Evolutionary conservation across 2,329 filamentous ascomycete genomes (phyloP).

Genomic region (Neopestalotiopsis sp.): DNA sequence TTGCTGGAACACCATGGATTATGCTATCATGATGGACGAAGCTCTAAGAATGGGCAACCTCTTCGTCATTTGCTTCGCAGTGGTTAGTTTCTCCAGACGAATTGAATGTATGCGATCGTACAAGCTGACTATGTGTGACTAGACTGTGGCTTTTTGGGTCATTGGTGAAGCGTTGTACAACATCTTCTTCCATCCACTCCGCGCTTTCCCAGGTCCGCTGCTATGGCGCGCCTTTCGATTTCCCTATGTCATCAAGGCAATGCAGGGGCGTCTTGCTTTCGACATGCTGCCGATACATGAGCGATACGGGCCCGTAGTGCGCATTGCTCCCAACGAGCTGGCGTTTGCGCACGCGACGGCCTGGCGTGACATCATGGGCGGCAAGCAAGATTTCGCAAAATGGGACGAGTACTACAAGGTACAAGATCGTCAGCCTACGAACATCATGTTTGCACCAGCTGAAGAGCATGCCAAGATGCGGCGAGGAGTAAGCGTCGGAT

Average conservation of each 20-base stretch:
- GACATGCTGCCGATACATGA: constrained; percentile 36
- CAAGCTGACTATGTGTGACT: neutral
- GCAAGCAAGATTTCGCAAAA: constrained; percentile 16
- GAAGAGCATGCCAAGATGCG: constrained; percentile 16
- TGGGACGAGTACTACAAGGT: constrained; percentile 13
- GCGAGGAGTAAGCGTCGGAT: neutral
- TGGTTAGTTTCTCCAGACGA: neutral
- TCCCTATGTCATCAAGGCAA: constrained; percentile 4
- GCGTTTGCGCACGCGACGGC: constrained; percentile 36
- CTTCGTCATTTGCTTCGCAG: neutral
- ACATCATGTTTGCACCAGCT: constrained; percentile 16
- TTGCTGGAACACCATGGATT: neutral
- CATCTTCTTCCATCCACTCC: constrained; percentile 15
- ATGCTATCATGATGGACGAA: neutral
- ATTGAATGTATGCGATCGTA: neutral
- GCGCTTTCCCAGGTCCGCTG: constrained; percentile 15
- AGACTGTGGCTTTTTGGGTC: neutral
- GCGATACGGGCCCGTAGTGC: constrained; percentile 36
- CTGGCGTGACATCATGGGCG: constrained; percentile 34
- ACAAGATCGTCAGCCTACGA: constrained; percentile 4
- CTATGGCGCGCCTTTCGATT: constrained; percentile 9
- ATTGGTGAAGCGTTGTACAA: constrained; percentile 13
- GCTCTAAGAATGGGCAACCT: neutral
- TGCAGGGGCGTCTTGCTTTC: constrained; percentile 15
- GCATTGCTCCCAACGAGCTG: constrained; percentile 38